phyloP scores from a whole-genome alignment of 1,284 basidiomycete genomes.

The Albatrellus sp. region DNA sequence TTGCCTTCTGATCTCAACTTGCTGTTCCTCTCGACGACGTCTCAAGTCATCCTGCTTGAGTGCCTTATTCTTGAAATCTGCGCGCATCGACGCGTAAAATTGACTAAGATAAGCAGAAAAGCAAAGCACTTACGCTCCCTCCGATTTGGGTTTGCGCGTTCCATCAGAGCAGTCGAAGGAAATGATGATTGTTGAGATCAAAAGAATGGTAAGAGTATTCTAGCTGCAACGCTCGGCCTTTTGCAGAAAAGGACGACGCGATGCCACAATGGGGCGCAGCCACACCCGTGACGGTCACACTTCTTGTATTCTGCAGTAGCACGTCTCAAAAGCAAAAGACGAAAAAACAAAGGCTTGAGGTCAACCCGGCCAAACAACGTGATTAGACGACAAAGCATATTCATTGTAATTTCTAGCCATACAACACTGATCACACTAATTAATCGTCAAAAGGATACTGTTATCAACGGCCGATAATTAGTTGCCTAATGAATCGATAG shows the following conservation, averaged over 20 bases:
- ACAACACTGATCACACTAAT: not conserved
- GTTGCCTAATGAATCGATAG: not conserved
- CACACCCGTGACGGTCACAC: not conserved
- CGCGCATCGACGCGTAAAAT: slow-evolving; percentile 18
- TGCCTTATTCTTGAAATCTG: slow-evolving; percentile 71
- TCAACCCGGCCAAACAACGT: not conserved
- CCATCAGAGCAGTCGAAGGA: slow-evolving; percentile 17
- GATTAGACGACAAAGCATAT: not conserved
- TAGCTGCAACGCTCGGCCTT: slow-evolving; percentile 1
- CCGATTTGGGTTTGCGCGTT: slow-evolving; percentile 54
- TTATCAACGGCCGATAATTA: slow-evolving; percentile 9
- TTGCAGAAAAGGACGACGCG: slow-evolving; percentile 7
- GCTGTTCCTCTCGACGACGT: slow-evolving; percentile 90
- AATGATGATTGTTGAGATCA: slow-evolving; percentile 13
- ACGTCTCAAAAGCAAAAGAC: not conserved
- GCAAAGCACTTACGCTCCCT: slow-evolving; percentile 37
- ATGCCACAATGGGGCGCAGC: slow-evolving; percentile 5
- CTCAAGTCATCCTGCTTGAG: slow-evolving; percentile 82
- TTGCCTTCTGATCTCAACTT: slow-evolving; percentile 93
- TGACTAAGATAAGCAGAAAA: slow-evolving; percentile 13
- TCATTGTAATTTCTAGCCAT: no score
- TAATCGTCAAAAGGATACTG: slow-evolving; percentile 52
- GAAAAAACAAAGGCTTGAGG: not conserved
- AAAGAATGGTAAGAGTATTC: slow-evolving; percentile 4
- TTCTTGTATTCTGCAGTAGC: no score